Evolutionary conservation across 805 yeast genomes (phyloP), one percentile per base, ranked within the genome.

Genomic region (Saccharomycopsis olivae): DNA sequence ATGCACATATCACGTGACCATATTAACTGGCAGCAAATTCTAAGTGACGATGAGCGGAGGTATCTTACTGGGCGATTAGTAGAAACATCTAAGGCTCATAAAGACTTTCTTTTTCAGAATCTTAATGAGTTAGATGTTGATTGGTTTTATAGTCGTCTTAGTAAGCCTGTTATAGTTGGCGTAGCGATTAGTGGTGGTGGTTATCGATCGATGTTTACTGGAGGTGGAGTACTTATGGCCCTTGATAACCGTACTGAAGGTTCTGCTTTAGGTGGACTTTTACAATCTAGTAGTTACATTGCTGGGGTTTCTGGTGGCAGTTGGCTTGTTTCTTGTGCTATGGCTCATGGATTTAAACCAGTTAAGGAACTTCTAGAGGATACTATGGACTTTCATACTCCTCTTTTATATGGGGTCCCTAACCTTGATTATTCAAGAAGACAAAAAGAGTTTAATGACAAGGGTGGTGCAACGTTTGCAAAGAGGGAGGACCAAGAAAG

Each of bases 231-330:
- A 2, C 42, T 75, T 3, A 56, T 66, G 4, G 78, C 79, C 0
- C 57, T 66, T 35, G 83, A 75, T 49, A 43, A 40, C 10, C 53
- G 78, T 38, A 65, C 71, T 3, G 53, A 62, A 0, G 53, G 57
- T 5, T 32, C 66, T 2, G 49, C 54, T 3, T 38, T 47, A 6
- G 29, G 33, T 2, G 59, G 63, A n/a, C 40, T 78, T 9, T 55
- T 72, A 16, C 83, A 78, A 49, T 58, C 71, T 5, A 44, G 75
- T 0, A 59, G 69, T 13, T 78, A 79, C 51, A 60, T 79, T 9
- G 68, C 74, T 0, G 86, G 86, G 1, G 66, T 77, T 1, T 76
- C 85, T 2, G 87, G 87, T 1, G 88, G 87, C 1, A 69, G 79
- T 34, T 79, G 88, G 87, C 56, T 76, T 6, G 71, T 79, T 2